phyloP scores from a whole-genome alignment of 176 grass and related monocot genomes.

The Metroxylon sagu region DNA sequence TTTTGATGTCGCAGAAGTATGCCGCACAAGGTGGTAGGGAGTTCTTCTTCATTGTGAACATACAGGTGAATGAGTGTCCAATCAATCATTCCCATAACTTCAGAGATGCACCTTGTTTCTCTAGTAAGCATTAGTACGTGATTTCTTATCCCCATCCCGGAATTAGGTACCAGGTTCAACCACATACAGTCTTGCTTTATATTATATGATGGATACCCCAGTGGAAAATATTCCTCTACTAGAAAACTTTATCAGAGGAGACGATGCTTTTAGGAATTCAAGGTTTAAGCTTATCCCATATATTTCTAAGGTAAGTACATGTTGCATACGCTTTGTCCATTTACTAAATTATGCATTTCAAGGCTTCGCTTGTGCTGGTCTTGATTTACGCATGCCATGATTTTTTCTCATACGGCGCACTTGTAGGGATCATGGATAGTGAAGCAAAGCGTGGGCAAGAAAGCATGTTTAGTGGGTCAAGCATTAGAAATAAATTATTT shows the following conservation, averaged over 20 bases:
- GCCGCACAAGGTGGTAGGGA: constrained; percentile 66
- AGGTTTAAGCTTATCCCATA: constrained; percentile 99
- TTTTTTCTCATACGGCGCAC: background rate
- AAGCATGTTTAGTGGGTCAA: constrained; percentile 6
- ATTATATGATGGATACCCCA: constrained; percentile 93
- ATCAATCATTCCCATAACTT: too few relatives aligned
- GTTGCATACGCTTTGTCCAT: background rate
- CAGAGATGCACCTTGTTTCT: too few relatives aligned
- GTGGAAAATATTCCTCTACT: constrained; percentile 82
- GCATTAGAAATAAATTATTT: constrained; percentile 15
- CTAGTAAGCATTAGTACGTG: too few relatives aligned
- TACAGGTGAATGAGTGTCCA: constrained; percentile 43
- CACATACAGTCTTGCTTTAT: constrained; percentile 84
- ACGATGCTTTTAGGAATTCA: constrained; percentile 95
- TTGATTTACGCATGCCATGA: background rate
- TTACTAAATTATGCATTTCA: background rate
- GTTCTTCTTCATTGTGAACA: constrained; percentile 97
- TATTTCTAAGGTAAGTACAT: constrained; percentile 60
- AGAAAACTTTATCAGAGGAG: constrained; percentile 80
- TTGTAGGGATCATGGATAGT: constrained; percentile 11
- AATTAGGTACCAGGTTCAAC: constrained; percentile 85
- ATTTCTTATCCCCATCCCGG: background rate
- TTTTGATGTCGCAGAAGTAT: constrained; percentile 50
- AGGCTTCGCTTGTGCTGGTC: too few relatives aligned
- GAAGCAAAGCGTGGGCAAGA: constrained; percentile 10